Base-by-base conservation (phyloP, 1,284 basidiomycete species). In the Heterobasidion irregulare region DNA sequence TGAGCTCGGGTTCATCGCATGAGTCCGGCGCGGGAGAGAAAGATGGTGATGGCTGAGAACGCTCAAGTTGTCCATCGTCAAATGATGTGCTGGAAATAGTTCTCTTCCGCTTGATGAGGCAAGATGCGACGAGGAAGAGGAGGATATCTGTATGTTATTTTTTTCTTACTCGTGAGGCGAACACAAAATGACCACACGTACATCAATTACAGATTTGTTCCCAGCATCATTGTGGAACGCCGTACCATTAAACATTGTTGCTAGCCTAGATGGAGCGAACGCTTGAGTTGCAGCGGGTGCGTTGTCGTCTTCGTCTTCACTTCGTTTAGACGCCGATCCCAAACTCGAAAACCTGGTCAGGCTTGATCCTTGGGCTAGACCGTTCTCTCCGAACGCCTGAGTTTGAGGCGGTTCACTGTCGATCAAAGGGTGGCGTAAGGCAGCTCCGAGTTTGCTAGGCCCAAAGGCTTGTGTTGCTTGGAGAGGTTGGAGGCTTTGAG, bases 211-310 rank as follows among this genome's bases (percentile, higher is more conserved):
- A 38, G 54, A 55, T 8, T 15, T 16, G 18, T 9, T 32, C 8
- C 16, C 15, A 16, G 16, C 16, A 15, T 18, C 16, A 6, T 10
- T 45, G 41, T 19, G 32, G 19, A 16, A 53, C 49, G 10, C 49
- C n/a, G 53, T 47, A 26, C 53, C 35, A 36, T 44, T 2, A 15
- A 26, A 6, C 36, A 46, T n/a, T 53, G 57, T 19, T 46, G 61
- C 56, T 60, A 66, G 45, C 56, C 66, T 72, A 34, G 74, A 75
- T 8, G 67, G 69, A 5, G 66, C 70, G 56, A 76, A 73, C 2
- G 64, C 56, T 57, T 73, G 73, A 12, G 72, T 75, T 10, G 65
- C 55, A 0, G 69, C 65, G 52, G 64, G 64, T 7, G 54, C 54
- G 13, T 65, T 62, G 8, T 56, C 62, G 48, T 57, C 45, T 16